Percentiles rank a stretch among this genome's conserved stretches.
phyloP scores from a whole-genome alignment of 2,329 filamentous ascomycete genomes.

The Xylaria sp. region DNA sequence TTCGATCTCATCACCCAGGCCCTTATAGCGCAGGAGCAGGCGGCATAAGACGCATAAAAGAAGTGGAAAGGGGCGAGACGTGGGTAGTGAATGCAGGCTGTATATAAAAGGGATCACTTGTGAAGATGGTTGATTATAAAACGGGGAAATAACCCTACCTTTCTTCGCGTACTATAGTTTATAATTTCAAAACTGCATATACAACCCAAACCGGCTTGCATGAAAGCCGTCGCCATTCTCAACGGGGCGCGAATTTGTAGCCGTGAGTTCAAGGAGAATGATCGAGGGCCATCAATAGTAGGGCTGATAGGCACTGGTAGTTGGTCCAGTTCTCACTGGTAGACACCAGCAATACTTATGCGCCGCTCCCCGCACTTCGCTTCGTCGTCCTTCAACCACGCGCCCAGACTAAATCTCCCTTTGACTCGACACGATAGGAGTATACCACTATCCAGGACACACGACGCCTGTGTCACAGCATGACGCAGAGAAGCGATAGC shows the following conservation, averaged over 20 bases:
- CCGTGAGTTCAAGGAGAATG: not conserved
- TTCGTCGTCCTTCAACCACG: not conserved
- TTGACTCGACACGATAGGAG: not conserved
- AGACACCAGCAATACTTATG: not conserved
- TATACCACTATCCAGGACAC: not conserved
- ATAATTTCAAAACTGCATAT: conserved; percentile 26
- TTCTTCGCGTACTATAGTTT: conserved; percentile 32
- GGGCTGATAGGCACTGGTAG: not conserved
- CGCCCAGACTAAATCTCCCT: no score
- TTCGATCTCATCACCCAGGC: conserved; percentile 30
- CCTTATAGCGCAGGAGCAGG: not conserved
- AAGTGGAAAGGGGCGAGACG: not conserved
- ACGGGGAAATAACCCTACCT: not conserved
- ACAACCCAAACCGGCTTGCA: not conserved
- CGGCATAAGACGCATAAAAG: not conserved
- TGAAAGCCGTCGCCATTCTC: not conserved
- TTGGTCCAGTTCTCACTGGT: not conserved
- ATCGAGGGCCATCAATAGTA: not conserved
- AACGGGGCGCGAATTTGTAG: not conserved
- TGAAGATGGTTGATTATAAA: not conserved
- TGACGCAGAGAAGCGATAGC: not conserved
- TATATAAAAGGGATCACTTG: not conserved
- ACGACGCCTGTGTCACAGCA: not conserved
- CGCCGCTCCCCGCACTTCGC: not conserved
- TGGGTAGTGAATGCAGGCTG: not conserved